phyloP scores from a whole-genome alignment of 106 monocot genomes.

The Acorus gramineus region DNA sequence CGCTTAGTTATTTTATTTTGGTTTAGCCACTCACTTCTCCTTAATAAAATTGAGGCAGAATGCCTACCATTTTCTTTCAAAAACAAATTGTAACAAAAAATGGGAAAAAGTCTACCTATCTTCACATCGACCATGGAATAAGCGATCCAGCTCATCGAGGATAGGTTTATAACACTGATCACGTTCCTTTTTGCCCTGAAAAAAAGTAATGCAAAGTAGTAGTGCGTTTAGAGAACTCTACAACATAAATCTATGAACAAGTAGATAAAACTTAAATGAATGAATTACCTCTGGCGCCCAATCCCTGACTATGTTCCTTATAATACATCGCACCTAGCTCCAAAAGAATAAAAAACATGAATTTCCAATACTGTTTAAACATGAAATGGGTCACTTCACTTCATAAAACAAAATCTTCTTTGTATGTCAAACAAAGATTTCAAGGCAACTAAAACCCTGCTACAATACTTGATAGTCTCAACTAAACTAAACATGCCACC shows the following conservation, averaged over 20 bases:
- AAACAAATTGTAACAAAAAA: background rate
- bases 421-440: too few species aligned
- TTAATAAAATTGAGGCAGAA: too few species aligned
- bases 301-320: constrained; percentile 93
- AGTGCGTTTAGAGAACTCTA: too few species aligned
- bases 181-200: constrained; percentile 89
- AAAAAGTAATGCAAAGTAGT: background rate
- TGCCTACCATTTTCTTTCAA: background rate
- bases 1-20: too few species aligned
- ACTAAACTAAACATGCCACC: too few species aligned
- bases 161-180: constrained; percentile 97
- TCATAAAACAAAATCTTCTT: background rate
- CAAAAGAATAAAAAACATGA: background rate
- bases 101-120: constrained; percentile 31
- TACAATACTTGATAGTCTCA: too few species aligned
- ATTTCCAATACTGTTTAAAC: background rate
- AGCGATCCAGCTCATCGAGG: constrained; percentile 67
- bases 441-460: too few species aligned
- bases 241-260: background rate
- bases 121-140: constrained; percentile 56
- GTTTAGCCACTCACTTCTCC: too few species aligned
- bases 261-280: background rate
- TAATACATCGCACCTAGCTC: constrained; percentile 87
- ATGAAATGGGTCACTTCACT: background rate
- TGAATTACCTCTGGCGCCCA: constrained; percentile 83